Conservation (phyloP, 306 rosid genomes). For the Amphicarpaea edgeworthii region DNA sequence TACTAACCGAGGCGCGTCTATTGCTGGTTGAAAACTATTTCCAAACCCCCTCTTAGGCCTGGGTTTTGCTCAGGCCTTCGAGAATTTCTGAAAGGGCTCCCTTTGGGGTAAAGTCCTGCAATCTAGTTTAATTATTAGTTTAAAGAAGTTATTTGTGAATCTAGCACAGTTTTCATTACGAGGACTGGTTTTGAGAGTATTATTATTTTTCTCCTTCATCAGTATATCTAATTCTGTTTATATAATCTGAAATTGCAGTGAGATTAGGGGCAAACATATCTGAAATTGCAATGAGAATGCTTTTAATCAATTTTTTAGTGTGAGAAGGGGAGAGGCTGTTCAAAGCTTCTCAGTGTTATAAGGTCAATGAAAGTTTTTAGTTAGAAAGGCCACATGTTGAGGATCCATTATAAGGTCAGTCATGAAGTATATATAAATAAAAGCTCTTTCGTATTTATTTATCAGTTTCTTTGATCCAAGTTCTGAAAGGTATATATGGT, state of each 20-base stretch:
- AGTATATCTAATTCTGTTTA: not conserved
- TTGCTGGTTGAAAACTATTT: conserved; percentile 7
- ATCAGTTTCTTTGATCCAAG: no score
- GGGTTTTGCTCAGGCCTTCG: not conserved
- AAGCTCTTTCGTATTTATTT: no score
- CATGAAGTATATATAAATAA: no score
- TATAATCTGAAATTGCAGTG: conserved; percentile 40
- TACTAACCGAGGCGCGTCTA: not conserved
- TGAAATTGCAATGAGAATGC: conserved; percentile 67
- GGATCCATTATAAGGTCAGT: no score
- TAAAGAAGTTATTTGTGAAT: no score
- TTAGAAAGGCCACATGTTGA: no score
- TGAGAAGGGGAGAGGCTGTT: conserved; percentile 41
- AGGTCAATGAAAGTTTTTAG: no score
- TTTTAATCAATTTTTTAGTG: conserved; percentile 57
- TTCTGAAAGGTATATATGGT: not conserved
- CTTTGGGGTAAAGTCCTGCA: not conserved
- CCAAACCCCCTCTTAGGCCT: conserved; percentile 1
- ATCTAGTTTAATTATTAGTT: no score
- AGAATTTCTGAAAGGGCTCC: conserved; percentile 1
- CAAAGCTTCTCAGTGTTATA: conserved; percentile 48
- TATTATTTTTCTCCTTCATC: no score
- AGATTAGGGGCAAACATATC: conserved; percentile 61
- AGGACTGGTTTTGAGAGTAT: no score
- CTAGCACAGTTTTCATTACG: no score